Percentiles rank a stretch among this genome's conserved stretches.
Conservation (phyloP, 2,329 filamentous ascomycete species). For the Cercospora zeae-maydis region DNA sequence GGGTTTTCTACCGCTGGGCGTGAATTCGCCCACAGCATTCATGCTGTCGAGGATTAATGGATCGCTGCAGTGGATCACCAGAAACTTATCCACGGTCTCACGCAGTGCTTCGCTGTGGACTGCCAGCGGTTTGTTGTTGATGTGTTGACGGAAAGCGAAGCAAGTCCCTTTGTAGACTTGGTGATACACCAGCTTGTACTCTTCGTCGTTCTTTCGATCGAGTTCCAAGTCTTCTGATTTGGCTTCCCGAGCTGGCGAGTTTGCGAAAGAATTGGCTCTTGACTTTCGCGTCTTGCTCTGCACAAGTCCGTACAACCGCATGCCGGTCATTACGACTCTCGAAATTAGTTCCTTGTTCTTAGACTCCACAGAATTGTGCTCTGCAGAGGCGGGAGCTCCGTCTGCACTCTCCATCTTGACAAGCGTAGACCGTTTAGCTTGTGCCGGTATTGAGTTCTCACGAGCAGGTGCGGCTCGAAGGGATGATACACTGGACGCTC, state of each 20-base stretch:
- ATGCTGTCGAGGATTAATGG: slow-evolving; percentile 34
- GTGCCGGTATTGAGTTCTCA: slow-evolving; percentile 21
- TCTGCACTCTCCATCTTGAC: slow-evolving; percentile 28
- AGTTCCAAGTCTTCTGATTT: slow-evolving; percentile 21
- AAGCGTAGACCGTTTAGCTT: slow-evolving; percentile 28
- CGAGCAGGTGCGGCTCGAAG: slow-evolving; percentile 22
- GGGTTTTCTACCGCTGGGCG: slow-evolving; percentile 33
- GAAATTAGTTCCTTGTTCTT: slow-evolving; percentile 51
- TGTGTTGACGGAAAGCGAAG: slow-evolving; percentile 47
- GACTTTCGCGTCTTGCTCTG: slow-evolving; percentile 40
- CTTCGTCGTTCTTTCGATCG: slow-evolving; percentile 43
- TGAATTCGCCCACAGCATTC: slow-evolving; percentile 23
- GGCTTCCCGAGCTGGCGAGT: slow-evolving; percentile 21
- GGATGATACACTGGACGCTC: slow-evolving; percentile 33
- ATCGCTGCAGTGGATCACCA: slow-evolving; percentile 47
- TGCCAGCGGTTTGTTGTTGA: slow-evolving; percentile 38
- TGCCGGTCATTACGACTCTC: slow-evolving; percentile 51
- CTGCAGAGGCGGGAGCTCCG: slow-evolving; percentile 1
- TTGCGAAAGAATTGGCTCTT: slow-evolving; percentile 20
- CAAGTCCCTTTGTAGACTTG: slow-evolving; percentile 49
- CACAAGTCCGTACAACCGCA: slow-evolving; percentile 51
- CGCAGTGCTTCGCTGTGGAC: slow-evolving; percentile 43
- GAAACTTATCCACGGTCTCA: slow-evolving; percentile 47
- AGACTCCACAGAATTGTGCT: slow-evolving; percentile 20
- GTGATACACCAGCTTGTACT: slow-evolving; percentile 53